phyloP scores from a whole-genome alignment of 129 eudicot genomes.

The Artemisia tridentata region DNA sequence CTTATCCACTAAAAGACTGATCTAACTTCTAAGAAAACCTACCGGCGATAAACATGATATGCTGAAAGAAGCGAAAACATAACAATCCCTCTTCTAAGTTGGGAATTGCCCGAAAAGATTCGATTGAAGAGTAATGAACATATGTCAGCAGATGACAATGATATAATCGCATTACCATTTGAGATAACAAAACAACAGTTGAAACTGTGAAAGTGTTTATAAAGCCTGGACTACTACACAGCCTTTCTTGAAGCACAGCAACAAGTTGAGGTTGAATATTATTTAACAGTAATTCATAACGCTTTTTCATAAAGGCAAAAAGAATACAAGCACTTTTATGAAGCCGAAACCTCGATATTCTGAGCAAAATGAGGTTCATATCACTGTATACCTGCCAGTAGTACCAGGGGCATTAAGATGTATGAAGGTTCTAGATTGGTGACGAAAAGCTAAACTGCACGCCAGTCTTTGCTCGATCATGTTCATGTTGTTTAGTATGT shows the following conservation, averaged over 20 bases:
- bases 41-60: not conserved
- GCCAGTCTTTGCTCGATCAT: conserved; percentile 81
- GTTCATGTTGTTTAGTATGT: conserved; percentile 61
- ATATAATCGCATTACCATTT: not conserved
- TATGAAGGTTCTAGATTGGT: conserved; percentile 37
- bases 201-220: conserved; percentile 3
- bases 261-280: conserved; percentile 3
- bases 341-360: not conserved
- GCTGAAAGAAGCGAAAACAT: not conserved
- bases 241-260: conserved; percentile 11
- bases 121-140: not conserved
- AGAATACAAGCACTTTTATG: conserved; percentile 11
- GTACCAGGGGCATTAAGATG: not conserved
- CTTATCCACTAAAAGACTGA: not conserved
- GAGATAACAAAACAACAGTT: not conserved
- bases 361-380: not conserved
- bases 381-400: conserved; percentile 18
- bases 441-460: conserved; percentile 85
- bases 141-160: conserved; percentile 6
- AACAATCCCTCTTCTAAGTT: no score
- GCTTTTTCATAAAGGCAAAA: not conserved
- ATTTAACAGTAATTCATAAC: conserved; percentile 10
- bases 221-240: not conserved
- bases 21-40: not conserved
- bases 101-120: no score